These are phyloP conservation scores for Bruguiera parviflora DNA, from an alignment of 345 rosid genomes.

Conservation along the genomic window DNA sequence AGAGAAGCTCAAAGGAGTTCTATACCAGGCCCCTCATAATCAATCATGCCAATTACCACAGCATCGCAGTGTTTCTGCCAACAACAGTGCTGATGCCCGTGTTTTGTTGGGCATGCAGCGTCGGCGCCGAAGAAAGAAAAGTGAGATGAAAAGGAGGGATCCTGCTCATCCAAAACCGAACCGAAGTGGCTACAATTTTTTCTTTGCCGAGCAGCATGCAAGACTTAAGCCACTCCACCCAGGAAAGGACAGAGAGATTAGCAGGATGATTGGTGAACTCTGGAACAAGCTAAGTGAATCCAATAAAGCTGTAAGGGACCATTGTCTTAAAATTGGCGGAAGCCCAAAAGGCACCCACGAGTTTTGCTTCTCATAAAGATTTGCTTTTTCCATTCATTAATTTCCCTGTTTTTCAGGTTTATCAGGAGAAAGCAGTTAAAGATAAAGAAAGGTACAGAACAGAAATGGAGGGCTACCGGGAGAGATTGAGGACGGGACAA, in stretches of 20 bases:
- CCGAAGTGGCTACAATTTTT: constrained; percentile 93
- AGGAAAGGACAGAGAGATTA: constrained; percentile 91
- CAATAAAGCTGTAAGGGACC: constrained; percentile 52
- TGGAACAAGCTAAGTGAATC: constrained; percentile 75
- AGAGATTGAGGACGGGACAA: constrained; percentile 56
- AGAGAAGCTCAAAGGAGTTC: constrained; percentile 76
- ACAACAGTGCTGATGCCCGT: constrained; percentile 22
- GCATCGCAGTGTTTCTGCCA: constrained; percentile 26
- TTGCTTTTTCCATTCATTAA: not conserved
- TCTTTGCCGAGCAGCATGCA: constrained; percentile 92
- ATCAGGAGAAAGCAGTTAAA: constrained; percentile 70
- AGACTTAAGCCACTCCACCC: constrained; percentile 88
- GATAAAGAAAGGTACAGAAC: constrained; percentile 85
- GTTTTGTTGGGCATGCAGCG: constrained; percentile 48
- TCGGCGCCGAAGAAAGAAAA: constrained; percentile 80
- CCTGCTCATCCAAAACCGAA: constrained; percentile 94
- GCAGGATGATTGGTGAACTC: constrained; percentile 87
- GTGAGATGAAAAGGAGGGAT: constrained; percentile 84
- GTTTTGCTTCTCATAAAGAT: not conserved
- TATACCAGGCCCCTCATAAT: constrained; percentile 54
- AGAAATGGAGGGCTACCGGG: constrained; percentile 86
- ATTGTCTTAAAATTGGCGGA: not conserved
- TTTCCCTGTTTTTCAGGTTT: constrained; percentile 11
- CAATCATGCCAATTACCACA: constrained; percentile 32
- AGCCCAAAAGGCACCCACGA: not conserved